Percentiles rank a stretch among this genome's conserved stretches.
These are phyloP conservation scores for Cordyceps cicadae DNA, from an alignment of 2,329 filamentous ascomycete genomes.

Conservation along the genomic window DNA sequence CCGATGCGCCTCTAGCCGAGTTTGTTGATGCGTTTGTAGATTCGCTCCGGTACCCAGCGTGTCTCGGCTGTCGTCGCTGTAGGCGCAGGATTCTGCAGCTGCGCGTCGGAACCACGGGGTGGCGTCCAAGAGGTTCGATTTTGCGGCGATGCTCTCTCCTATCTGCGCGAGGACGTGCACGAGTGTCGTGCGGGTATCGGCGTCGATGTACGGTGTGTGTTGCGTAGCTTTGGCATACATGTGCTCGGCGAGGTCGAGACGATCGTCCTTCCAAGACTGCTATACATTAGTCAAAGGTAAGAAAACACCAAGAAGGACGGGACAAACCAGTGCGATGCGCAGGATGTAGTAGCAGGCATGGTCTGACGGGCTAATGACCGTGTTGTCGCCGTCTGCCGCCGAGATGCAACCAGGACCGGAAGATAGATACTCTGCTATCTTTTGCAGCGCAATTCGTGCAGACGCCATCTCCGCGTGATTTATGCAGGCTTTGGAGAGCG, in stretches of 20 bases:
- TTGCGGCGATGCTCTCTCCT: neutral
- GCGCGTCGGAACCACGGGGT: neutral
- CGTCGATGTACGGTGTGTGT: neutral
- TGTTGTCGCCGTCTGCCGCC: neutral
- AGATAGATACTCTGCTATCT: conserved; percentile 47
- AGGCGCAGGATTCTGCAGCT: neutral
- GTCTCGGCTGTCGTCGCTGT: neutral
- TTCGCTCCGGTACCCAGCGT: neutral
- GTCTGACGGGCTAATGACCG: neutral
- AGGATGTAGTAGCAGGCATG: conserved; percentile 23
- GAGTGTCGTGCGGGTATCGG: neutral
- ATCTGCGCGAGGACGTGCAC: neutral
- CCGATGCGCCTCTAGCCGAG: neutral
- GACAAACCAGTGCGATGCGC: conserved; percentile 56
- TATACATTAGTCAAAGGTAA: neutral
- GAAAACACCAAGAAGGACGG: too few species aligned
- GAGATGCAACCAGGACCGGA: too few species aligned
- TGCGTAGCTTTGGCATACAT: conserved; percentile 55
- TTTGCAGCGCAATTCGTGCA: conserved; percentile 55
- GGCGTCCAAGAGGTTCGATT: neutral
- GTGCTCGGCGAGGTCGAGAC: conserved; percentile 69
- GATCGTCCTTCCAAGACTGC: conserved; percentile 66
- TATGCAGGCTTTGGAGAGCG: conserved; percentile 45
- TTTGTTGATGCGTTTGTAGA: neutral
- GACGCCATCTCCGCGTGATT: conserved; percentile 47